Evolutionary conservation across 768 basidiomycete species (phyloP).

Genomic region (Pleurotus tuoliensis): DNA sequence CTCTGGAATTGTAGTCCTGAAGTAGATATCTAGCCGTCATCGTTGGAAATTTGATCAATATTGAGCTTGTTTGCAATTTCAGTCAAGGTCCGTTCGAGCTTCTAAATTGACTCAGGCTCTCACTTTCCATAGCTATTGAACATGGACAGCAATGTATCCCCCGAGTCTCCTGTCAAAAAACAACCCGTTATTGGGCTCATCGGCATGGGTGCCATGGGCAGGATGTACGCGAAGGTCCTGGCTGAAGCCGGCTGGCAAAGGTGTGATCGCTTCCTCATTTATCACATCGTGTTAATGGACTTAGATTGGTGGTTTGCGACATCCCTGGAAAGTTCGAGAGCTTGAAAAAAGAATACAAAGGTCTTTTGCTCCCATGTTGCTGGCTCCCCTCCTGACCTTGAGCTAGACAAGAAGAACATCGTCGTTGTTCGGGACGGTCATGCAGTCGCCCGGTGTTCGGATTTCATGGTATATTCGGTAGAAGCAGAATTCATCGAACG

Average conservation of each 20-base stretch:
- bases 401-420: conserved; percentile 55
- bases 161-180: conserved; percentile 25
- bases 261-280: conserved; percentile 32
- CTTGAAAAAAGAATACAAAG: conserved; percentile 55
- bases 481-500: conserved; percentile 83
- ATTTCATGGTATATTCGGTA: conserved; percentile 93
- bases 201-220: conserved; percentile 97
- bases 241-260: conserved; percentile 81
- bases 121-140: not conserved
- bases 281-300: conserved; percentile 8
- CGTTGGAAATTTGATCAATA: no score
- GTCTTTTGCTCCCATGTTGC: conserved; percentile 28
- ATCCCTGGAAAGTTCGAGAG: conserved; percentile 66
- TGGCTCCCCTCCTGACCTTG: not conserved
- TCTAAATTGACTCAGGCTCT: not conserved
- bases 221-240: conserved; percentile 84
- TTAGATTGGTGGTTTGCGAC: conserved; percentile 89
- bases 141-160: conserved; percentile 21
- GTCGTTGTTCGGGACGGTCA: conserved; percentile 78
- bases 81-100: no score
- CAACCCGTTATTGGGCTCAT: conserved; percentile 88
- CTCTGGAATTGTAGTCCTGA: no score
- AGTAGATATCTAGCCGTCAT: no score
- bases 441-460: conserved; percentile 80
- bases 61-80: no score